Evolutionary conservation across 192 early-diverging fungal species (phyloP).

Genomic region (Lobosporangium transversale): DNA sequence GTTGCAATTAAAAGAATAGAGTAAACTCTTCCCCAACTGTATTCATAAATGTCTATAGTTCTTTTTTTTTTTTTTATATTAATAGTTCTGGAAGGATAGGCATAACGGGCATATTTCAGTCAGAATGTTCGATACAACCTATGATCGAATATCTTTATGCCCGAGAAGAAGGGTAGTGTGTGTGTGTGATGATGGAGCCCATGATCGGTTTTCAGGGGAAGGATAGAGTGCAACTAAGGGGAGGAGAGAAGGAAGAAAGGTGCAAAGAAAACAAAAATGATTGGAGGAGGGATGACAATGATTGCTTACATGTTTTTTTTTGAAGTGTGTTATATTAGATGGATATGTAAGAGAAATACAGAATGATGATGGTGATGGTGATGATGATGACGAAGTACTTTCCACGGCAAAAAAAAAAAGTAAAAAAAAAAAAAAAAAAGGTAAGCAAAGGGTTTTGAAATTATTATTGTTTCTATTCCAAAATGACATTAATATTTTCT

Average conservation of each 20-base stretch:
- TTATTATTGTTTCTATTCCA: neutral
- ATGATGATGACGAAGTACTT: neutral
- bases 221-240: neutral
- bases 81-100: too few species aligned
- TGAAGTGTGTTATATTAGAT: neutral
- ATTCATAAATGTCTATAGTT: neutral
- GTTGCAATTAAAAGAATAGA: neutral
- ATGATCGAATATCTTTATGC: neutral
- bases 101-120: too few species aligned
- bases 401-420: conserved; percentile 12
- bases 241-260: neutral
- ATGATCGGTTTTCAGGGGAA: neutral
- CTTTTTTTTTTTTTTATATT: too few species aligned
- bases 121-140: neutral
- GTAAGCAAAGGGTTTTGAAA: neutral
- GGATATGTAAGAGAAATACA: neutral
- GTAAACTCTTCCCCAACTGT: neutral
- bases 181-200: neutral
- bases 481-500: too few species aligned
- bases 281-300: neutral
- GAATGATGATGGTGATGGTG: neutral
- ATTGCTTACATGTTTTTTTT: neutral
- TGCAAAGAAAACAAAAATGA: too few species aligned
- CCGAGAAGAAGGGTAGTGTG: neutral
- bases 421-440: neutral